Evolutionary conservation across 2,329 filamentous ascomycete genomes (phyloP).

Genomic region (Trichoderma lentiforme): DNA sequence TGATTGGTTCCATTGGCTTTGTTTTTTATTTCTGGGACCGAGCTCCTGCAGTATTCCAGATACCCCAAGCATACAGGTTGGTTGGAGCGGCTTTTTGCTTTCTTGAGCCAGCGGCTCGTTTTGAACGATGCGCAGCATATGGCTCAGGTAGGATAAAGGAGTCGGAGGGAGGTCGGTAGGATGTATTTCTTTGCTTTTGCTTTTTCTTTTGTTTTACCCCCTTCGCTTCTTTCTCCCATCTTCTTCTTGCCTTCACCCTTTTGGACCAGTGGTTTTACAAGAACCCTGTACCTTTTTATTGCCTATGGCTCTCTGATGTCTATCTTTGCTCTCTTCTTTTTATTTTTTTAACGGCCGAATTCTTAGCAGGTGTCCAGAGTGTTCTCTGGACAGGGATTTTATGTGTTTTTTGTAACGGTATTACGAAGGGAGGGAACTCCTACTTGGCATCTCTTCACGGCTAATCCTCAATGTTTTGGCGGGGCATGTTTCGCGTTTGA

Average conservation of each 20-base stretch:
- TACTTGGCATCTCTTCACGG: slow-evolving; percentile 14
- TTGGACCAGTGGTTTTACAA: not conserved
- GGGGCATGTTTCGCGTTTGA: slow-evolving; percentile 11
- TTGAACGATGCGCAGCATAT: slow-evolving; percentile 34
- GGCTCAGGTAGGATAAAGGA: slow-evolving; percentile 39
- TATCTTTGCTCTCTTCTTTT: not conserved
- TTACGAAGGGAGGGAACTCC: slow-evolving; percentile 14
- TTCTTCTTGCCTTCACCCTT: not conserved
- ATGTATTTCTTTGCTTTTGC: not conserved
- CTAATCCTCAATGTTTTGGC: slow-evolving; percentile 7
- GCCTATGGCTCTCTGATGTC: not conserved
- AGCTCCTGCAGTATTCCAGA: slow-evolving; percentile 33
- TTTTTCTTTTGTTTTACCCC: not conserved
- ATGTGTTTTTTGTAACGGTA: not conserved
- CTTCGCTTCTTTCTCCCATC: not conserved
- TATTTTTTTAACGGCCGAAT: slow-evolving; percentile 13
- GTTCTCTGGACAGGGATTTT: not conserved
- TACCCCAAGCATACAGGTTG: slow-evolving; percentile 33
- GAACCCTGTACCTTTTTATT: not conserved
- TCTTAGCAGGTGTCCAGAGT: slow-evolving; percentile 9
- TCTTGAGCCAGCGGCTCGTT: slow-evolving; percentile 29
- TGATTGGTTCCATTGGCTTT: slow-evolving; percentile 17
- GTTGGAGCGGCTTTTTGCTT: slow-evolving; percentile 34
- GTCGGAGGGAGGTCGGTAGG: slow-evolving; percentile 28
- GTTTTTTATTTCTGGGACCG: slow-evolving; percentile 21